Conservation (phyloP, 169 alveolate genomes). For the Eimeria brunetti region DNA sequence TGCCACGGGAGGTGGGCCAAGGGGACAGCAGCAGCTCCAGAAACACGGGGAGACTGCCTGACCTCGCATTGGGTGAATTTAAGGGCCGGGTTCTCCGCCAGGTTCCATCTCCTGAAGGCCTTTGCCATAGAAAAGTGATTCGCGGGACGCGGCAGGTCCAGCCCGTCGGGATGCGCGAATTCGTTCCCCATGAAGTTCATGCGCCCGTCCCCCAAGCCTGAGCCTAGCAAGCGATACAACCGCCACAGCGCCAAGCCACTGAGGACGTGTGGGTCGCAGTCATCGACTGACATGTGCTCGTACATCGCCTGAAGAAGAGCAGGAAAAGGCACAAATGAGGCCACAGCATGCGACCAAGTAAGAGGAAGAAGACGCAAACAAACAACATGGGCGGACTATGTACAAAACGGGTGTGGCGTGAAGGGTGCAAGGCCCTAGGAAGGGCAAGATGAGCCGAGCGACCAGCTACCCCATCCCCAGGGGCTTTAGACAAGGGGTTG, state of each 20-base stretch:
- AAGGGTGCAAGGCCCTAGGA: background rate
- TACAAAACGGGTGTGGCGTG: background rate
- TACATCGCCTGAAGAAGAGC: slow-evolving; percentile 78
- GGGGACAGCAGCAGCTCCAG: background rate
- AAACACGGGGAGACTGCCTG: background rate
- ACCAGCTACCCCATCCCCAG: background rate
- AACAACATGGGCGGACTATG: background rate
- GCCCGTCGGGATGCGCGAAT: slow-evolving; percentile 91
- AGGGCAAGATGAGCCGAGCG: background rate
- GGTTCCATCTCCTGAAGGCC: slow-evolving; percentile 89
- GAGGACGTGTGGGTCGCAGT: slow-evolving; percentile 82
- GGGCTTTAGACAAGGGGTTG: background rate
- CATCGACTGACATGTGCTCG: slow-evolving; percentile 86
- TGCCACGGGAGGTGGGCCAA: background rate
- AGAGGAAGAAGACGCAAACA: background rate
- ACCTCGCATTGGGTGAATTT: slow-evolving; percentile 86
- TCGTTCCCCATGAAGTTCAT: slow-evolving; percentile 89
- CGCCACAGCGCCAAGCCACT: slow-evolving; percentile 85
- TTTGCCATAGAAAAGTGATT: slow-evolving; percentile 86
- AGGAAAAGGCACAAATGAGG: background rate
- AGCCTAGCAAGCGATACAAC: slow-evolving; percentile 34
- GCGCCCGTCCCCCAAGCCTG: slow-evolving; percentile 87
- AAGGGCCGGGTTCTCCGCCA: slow-evolving; percentile 86
- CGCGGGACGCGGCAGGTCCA: slow-evolving; percentile 89
- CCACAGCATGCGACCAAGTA: background rate